These are phyloP conservation scores for Crucihimalaya himalaica DNA, from an alignment of 345 rosid species.

Conservation along the genomic window DNA sequence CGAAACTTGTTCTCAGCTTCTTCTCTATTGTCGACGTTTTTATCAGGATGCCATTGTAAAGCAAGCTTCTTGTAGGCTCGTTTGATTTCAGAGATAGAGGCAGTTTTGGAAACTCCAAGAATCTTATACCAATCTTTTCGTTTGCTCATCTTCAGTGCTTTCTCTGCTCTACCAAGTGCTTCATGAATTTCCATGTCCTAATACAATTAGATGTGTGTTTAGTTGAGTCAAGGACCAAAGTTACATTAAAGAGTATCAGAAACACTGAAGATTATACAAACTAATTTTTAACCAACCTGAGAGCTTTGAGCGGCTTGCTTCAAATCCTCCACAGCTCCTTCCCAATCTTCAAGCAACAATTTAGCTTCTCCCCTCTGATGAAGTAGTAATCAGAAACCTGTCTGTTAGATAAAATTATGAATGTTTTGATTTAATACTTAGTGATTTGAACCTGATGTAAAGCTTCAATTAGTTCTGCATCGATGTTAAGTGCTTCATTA, in stretches of 20 bases:
- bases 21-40: slow-evolving; percentile 89
- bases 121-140: slow-evolving; percentile 97
- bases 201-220: slow-evolving; percentile 14
- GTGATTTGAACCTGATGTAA: slow-evolving; percentile 70
- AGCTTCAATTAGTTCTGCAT: slow-evolving; percentile 83
- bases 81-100: slow-evolving; percentile 84
- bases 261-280: neutral
- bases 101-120: slow-evolving; percentile 77
- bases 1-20: slow-evolving; percentile 90
- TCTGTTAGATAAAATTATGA: neutral
- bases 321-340: slow-evolving; percentile 94
- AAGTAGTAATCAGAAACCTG: slow-evolving; percentile 16
- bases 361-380: slow-evolving; percentile 94
- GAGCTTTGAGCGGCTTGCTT: slow-evolving; percentile 83
- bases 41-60: slow-evolving; percentile 98
- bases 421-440: neutral
- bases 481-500: slow-evolving; percentile 76
- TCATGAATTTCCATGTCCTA: slow-evolving; percentile 87
- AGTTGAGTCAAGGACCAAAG: slow-evolving; percentile 15
- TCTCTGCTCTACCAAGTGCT: slow-evolving; percentile 84
- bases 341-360: slow-evolving; percentile 92
- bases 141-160: slow-evolving; percentile 94
- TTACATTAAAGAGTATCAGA: neutral
- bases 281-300: slow-evolving; percentile 58
- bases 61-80: slow-evolving; percentile 96